Base-by-base conservation (phyloP, 352 stramenopile species). In the Phytophthora tentaculata region DNA sequence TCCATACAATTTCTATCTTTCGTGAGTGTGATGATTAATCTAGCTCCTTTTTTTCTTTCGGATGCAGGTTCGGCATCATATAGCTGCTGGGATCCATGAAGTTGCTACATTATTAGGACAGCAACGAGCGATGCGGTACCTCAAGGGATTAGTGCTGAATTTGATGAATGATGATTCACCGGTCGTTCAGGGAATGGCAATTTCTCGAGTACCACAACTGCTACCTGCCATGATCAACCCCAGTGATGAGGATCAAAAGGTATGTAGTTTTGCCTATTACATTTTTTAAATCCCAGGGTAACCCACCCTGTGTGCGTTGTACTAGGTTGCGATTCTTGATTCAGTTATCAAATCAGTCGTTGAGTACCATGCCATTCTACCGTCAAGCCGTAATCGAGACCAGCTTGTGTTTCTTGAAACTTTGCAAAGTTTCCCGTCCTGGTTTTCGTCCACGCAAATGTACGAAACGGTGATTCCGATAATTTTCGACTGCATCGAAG, bases 401-500 rank as follows among this genome's bases (percentile, higher is more conserved):
- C 83, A 93, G 45, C 59, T 92, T 19, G 60, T 71, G 22, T 88
- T 93, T 63, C 71, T 95, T 37, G 77, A 91, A 57, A 85, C 74
- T 6, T 57, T 95, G 14, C 60, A 83, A 19, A 73, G 79, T 20
- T 89, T 94, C 43, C 81, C 81, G 13, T 62, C 76, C 6, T 91
- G 82, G 77, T 80, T 77, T 23, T 81, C 84, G 13, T 80, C 80
- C 7, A 56, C 74, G 12, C 84, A 92, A 48, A 84, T 91, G 67
- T 86, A 89, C 61, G 84, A 92, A 43, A 85, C 84, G 68, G 71
- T 92, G 37, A 84, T 89, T 23, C 87, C 87, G 5, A 87, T 95
- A 19, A 56, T 95, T 22, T 93, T 93, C 56, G 87, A 91, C 37
- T 70, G 92, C 4, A 84, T 93, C 45, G 86, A 93, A 69, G 83